A percentile compares a stretch with the other conserved stretches of the same genome.
These are phyloP conservation scores for Calonectria pteridis DNA, from an alignment of 2,329 filamentous ascomycete species.

Conservation along the genomic window DNA sequence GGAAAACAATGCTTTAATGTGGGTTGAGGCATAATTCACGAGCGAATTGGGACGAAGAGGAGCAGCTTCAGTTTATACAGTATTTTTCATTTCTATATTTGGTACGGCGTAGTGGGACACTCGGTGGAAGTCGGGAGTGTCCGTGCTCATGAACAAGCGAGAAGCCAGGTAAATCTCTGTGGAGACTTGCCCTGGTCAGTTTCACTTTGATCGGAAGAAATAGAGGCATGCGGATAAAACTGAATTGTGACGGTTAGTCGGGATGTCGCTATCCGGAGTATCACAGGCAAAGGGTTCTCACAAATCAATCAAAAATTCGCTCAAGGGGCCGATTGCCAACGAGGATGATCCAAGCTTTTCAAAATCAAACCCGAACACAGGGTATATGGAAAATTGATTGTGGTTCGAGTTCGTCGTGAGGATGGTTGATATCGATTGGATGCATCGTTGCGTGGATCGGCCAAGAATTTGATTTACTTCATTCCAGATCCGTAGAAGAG, in stretches of 20 bases:
- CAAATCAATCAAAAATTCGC: background rate
- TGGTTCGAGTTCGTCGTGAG: background rate
- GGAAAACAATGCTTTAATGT: background rate
- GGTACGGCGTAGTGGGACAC: background rate
- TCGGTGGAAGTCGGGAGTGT: background rate
- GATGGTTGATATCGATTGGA: background rate
- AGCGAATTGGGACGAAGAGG: background rate
- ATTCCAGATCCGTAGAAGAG: constrained; percentile 22
- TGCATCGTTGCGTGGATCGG: background rate
- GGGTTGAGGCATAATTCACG: constrained; percentile 1
- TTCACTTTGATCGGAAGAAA: constrained; percentile 9
- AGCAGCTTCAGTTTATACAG: background rate
- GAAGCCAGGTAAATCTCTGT: background rate
- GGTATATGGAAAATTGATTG: background rate
- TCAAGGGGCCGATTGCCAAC: background rate
- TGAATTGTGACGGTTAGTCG: background rate
- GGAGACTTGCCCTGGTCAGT: constrained; percentile 5
- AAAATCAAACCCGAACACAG: background rate
- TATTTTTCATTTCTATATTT: constrained; percentile 8
- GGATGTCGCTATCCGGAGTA: background rate
- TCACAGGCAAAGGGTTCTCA: background rate
- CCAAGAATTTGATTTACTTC: background rate
- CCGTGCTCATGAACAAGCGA: constrained; percentile 1
- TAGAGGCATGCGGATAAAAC: background rate
- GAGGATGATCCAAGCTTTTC: background rate